Conservation (phyloP, 768 basidiomycete species). For the Lactarius sanguifluus region DNA sequence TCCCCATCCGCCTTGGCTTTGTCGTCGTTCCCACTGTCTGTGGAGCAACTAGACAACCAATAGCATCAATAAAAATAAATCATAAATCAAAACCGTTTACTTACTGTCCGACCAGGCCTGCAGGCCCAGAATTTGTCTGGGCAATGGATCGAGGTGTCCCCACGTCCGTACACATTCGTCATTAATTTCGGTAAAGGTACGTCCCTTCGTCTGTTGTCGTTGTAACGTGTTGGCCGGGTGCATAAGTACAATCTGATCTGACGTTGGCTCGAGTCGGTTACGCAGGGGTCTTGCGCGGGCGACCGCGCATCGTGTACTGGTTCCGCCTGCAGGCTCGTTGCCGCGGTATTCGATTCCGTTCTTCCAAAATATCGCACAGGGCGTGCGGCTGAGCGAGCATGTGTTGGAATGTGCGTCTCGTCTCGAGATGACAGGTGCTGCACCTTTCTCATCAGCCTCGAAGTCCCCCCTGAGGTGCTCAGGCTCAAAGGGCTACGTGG, state of each 20-base stretch:
- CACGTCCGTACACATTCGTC: slow-evolving; percentile 77
- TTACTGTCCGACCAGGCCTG: slow-evolving; percentile 62
- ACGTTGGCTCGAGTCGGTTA: slow-evolving; percentile 63
- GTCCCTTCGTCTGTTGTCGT: neutral
- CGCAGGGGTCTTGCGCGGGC: slow-evolving; percentile 71
- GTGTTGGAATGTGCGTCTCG: slow-evolving; percentile 43
- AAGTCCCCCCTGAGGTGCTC: slow-evolving; percentile 66
- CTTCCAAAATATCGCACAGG: slow-evolving; percentile 76
- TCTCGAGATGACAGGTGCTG: neutral
- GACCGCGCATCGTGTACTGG: slow-evolving; percentile 78
- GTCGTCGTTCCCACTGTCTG: neutral
- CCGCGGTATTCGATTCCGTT: slow-evolving; percentile 83
- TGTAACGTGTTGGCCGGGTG: neutral
- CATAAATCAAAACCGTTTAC: neutral
- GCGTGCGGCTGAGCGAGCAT: slow-evolving; percentile 48
- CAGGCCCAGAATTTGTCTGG: slow-evolving; percentile 83
- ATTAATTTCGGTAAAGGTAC: slow-evolving; percentile 79
- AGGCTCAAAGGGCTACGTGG: slow-evolving; percentile 62
- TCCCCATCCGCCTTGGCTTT: neutral
- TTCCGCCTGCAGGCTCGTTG: slow-evolving; percentile 52
- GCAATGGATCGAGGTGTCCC: slow-evolving; percentile 79
- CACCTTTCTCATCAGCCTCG: neutral
- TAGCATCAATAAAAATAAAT: neutral
- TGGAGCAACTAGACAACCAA: no score
- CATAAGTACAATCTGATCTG: neutral